phyloP scores from a whole-genome alignment of 2,329 filamentous ascomycete genomes.

The Phialophora macrospora region DNA sequence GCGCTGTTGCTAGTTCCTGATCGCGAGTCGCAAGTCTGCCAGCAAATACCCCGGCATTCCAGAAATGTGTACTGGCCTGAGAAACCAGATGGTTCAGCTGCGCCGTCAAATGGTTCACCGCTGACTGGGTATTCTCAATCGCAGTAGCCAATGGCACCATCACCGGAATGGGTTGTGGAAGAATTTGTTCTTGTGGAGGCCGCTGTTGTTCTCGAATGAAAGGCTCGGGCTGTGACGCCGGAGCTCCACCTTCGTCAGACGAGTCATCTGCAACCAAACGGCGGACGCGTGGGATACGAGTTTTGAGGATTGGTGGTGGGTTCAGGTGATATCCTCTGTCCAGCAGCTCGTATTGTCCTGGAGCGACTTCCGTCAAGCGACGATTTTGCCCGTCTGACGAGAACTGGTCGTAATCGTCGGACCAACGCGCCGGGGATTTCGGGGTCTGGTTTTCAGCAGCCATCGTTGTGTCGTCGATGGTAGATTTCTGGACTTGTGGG shows the following conservation, averaged over 20 bases:
- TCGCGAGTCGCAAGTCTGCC: neutral
- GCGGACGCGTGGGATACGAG: neutral
- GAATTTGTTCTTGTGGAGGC: neutral
- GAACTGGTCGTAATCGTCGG: slow-evolving; percentile 10
- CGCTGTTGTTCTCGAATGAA: neutral
- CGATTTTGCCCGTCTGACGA: slow-evolving; percentile 4
- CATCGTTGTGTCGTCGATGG: neutral
- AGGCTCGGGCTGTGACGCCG: neutral
- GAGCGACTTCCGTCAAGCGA: neutral
- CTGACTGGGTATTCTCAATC: neutral
- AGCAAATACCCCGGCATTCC: slow-evolving; percentile 3
- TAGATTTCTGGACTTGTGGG: neutral
- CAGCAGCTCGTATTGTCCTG: neutral
- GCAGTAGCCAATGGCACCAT: neutral
- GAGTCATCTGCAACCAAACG: neutral
- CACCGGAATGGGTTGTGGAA: neutral
- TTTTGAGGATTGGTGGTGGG: neutral
- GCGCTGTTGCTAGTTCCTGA: neutral
- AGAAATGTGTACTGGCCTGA: neutral
- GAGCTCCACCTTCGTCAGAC: neutral
- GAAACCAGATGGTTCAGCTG: neutral
- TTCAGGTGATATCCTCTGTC: slow-evolving; percentile 3
- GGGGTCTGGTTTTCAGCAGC: neutral
- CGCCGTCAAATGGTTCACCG: neutral
- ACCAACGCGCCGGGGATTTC: neutral